These are phyloP conservation scores for Aureobasidium pullulans DNA, from an alignment of 2,329 filamentous ascomycete species.

Conservation along the genomic window DNA sequence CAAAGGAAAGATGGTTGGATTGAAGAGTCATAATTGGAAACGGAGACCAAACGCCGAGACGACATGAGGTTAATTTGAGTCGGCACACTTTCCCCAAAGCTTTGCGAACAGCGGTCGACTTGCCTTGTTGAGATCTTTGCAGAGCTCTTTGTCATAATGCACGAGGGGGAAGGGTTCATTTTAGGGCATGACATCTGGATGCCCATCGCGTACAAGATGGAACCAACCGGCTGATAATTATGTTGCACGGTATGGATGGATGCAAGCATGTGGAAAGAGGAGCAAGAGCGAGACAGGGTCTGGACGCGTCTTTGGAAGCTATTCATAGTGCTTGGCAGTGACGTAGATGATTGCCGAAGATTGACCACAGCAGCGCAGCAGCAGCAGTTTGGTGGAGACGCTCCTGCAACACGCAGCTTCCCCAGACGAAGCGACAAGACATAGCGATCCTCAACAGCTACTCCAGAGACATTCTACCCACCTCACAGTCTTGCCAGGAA, in stretches of 20 bases:
- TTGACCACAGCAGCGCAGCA: neutral
- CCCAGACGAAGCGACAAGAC: neutral
- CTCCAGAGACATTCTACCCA: too few species aligned
- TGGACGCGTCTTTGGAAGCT: neutral
- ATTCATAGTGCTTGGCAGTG: slow-evolving; percentile 1
- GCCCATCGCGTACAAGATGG: neutral
- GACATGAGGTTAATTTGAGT: neutral
- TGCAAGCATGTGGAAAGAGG: neutral
- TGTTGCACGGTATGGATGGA: neutral
- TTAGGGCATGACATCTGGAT: neutral
- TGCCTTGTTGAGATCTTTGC: neutral
- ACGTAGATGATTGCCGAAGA: slow-evolving; percentile 11
- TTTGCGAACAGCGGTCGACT: neutral
- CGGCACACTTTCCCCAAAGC: neutral
- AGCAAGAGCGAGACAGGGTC: neutral
- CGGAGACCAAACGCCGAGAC: neutral
- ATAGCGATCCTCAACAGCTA: neutral
- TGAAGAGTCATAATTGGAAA: neutral
- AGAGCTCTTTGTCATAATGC: neutral
- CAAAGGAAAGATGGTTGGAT: neutral
- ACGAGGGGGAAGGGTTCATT: neutral
- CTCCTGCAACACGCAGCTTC: slow-evolving; percentile 7
- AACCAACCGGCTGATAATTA: too few species aligned
- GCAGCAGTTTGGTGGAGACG: neutral
- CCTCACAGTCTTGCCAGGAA: too few species aligned